Evolutionary conservation across 257 asterid genomes (phyloP).

Genomic region (Solanum etuberosum): DNA sequence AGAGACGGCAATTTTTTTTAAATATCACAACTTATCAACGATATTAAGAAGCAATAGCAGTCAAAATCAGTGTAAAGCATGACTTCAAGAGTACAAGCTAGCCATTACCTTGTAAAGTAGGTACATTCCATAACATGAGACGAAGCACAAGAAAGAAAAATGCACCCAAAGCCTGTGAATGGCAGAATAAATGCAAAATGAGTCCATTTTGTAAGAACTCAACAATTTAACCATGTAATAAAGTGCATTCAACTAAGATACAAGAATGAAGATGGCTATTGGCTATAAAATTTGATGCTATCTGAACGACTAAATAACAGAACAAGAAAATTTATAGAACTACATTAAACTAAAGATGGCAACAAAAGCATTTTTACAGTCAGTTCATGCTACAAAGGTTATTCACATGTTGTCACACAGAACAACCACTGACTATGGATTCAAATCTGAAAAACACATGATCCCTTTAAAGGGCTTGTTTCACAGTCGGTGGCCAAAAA

Average conservation of each 20-base stretch:
- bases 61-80: too few relatives aligned
- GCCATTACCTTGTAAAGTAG: constrained; percentile 91
- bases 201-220: background rate
- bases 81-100: too few relatives aligned
- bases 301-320: background rate
- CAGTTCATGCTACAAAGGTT: background rate
- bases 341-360: background rate
- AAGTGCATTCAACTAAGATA: background rate
- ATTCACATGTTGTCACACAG: background rate
- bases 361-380: background rate
- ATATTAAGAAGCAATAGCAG: too few relatives aligned
- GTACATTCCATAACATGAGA: constrained; percentile 72
- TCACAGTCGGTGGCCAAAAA: background rate
- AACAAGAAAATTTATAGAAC: background rate
- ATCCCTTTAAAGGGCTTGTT: background rate
- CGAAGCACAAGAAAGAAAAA: constrained; percentile 56
- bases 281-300: background rate
- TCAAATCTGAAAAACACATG: background rate
- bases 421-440: background rate
- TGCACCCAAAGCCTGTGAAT: constrained; percentile 95
- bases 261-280: background rate
- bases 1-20: background rate
- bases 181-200: background rate
- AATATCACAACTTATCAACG: background rate
- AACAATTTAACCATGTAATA: background rate